phyloP scores from a whole-genome alignment of 2,329 filamentous ascomycete species.

The Aureobasidium mangrovei region DNA sequence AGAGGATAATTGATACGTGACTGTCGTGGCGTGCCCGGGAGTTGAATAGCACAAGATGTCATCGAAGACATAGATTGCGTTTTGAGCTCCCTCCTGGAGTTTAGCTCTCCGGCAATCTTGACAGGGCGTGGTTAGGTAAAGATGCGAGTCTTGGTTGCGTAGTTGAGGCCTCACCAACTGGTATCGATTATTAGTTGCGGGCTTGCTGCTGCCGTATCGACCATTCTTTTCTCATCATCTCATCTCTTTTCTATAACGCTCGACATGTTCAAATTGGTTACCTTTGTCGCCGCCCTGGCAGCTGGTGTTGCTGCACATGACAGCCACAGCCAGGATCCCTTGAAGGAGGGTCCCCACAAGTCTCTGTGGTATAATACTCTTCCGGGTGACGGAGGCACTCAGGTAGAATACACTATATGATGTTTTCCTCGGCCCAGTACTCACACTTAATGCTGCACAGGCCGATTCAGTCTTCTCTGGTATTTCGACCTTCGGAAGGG shows the following conservation, averaged over 20 bases:
- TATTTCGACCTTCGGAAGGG: conserved; percentile 74
- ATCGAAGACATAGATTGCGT: neutral
- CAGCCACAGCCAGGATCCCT: conserved; percentile 48
- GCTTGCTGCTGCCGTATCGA: neutral
- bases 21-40: neutral
- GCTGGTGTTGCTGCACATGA: conserved; percentile 52
- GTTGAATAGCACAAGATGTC: neutral
- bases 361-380: conserved; percentile 75
- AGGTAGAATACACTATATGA: conserved; percentile 42
- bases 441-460: conserved; percentile 33
- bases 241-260: neutral
- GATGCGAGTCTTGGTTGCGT: neutral
- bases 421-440: neutral
- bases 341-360: conserved; percentile 60
- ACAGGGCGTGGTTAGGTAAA: conserved; percentile 18
- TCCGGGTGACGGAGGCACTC: conserved; percentile 74
- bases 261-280: conserved; percentile 18
- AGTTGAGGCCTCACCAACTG: neutral
- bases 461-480: conserved; percentile 84
- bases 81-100: conserved; percentile 11
- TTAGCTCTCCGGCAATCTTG: conserved; percentile 14
- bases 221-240: neutral
- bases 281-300: conserved; percentile 33
- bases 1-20: neutral
- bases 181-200: conserved; percentile 2